phyloP scores from a whole-genome alignment of 768 basidiomycete genomes.

The Imleria badia region DNA sequence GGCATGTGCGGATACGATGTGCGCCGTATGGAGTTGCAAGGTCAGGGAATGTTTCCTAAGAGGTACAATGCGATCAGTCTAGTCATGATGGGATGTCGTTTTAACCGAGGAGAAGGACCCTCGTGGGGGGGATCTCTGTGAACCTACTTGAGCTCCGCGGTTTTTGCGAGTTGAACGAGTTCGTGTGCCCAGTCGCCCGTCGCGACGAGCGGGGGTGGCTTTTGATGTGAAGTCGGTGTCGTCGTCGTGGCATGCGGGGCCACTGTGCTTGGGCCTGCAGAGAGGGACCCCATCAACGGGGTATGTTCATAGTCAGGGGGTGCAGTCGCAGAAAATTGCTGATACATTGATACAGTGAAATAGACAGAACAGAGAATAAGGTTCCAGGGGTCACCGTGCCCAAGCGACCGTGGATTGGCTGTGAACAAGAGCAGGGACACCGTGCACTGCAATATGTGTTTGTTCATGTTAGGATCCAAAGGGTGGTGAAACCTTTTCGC shows the following conservation, averaged over 20 bases:
- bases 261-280: conserved; percentile 34
- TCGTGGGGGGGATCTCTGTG: background rate
- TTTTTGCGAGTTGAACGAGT: conserved; percentile 82
- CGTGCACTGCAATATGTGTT: conserved; percentile 29
- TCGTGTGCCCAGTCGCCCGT: conserved; percentile 88
- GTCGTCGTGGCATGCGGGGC: conserved; percentile 32
- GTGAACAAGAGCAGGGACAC: conserved; percentile 15
- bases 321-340: conserved; percentile 34
- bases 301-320: conserved; percentile 35
- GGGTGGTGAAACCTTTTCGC: background rate
- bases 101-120: background rate
- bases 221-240: conserved; percentile 22
- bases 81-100: background rate
- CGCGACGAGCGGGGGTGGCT: conserved; percentile 60
- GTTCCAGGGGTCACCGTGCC: conserved; percentile 30
- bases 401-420: conserved; percentile 3
- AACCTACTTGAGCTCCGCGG: conserved; percentile 83
- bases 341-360: conserved; percentile 34
- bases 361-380: conserved; percentile 19
- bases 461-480: conserved; percentile 32
- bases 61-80: conserved; percentile 7
- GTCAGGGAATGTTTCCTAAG: conserved; percentile 79
- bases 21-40: conserved; percentile 82
- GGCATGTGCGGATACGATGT: conserved; percentile 81
- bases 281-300: conserved; percentile 31